These are phyloP conservation scores for Wallacemonas sp. DNA, from an alignment of 208 protist species.

Conservation along the genomic window DNA sequence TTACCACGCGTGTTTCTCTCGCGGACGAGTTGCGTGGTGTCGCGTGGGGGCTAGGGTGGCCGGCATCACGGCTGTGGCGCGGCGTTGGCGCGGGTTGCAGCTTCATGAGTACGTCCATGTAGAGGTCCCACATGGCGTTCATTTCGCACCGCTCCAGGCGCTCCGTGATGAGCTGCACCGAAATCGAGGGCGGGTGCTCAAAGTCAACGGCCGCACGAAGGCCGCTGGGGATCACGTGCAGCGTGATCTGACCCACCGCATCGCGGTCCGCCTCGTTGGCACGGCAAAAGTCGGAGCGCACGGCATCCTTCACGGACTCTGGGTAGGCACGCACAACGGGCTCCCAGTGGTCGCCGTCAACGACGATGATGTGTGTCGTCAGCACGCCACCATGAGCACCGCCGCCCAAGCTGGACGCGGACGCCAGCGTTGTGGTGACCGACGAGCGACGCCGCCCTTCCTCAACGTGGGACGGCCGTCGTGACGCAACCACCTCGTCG, in stretches of 20 bases:
- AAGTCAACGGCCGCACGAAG: constrained; percentile 1
- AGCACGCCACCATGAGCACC: too few relatives aligned
- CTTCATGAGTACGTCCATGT: not conserved
- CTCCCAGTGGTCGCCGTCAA: constrained; percentile 10
- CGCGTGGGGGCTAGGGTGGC: too few relatives aligned
- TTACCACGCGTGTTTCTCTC: not conserved
- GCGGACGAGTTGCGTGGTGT: too few relatives aligned
- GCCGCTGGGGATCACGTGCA: not conserved
- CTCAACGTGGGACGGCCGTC: constrained; percentile 2
- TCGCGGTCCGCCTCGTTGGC: not conserved
- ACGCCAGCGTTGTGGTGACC: too few relatives aligned
- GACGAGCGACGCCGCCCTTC: not conserved
- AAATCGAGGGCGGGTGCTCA: constrained; percentile 1
- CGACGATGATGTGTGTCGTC: not conserved
- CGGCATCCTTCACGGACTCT: constrained; percentile 13
- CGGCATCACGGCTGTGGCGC: too few relatives aligned
- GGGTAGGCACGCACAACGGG: constrained; percentile 3
- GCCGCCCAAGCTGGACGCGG: too few relatives aligned
- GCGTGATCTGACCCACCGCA: not conserved
- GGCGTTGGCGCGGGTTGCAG: too few relatives aligned
- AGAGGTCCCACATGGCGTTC: constrained; percentile 4
- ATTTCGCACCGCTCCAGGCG: constrained; percentile 6
- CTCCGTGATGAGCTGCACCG: constrained; percentile 5
- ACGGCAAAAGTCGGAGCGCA: constrained; percentile 5
- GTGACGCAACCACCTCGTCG: not conserved